Evolutionary conservation across 2,329 filamentous ascomycete species (phyloP).

Genomic region (Phialophora chinensis): DNA sequence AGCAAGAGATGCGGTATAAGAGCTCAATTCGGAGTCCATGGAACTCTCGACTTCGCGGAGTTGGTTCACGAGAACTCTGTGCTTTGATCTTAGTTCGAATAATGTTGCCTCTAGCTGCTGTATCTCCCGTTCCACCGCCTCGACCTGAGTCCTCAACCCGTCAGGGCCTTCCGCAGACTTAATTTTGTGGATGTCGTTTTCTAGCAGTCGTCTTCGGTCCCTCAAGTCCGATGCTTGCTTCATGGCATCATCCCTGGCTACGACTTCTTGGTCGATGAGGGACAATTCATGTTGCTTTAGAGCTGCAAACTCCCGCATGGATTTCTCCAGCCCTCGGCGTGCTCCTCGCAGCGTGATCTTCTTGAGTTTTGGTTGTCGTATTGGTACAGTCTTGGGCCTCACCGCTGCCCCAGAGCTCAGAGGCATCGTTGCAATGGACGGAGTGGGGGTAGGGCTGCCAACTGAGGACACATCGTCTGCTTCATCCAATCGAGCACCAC

Average conservation of each 20-base stretch:
- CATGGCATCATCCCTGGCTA: conserved; percentile 55
- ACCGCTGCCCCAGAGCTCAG: conserved; percentile 41
- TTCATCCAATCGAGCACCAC: conserved; percentile 50
- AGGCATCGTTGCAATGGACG: conserved; percentile 39
- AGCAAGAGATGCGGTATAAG: conserved; percentile 62
- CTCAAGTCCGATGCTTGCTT: conserved; percentile 59
- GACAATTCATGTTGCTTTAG: conserved; percentile 64
- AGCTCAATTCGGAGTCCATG: conserved; percentile 63
- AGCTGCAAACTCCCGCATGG: conserved; percentile 62
- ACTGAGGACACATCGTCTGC: conserved; percentile 54
- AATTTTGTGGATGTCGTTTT: conserved; percentile 57
- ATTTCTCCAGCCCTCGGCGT: conserved; percentile 61
- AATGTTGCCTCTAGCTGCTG: conserved; percentile 62
- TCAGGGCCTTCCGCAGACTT: conserved; percentile 54
- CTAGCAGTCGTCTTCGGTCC: conserved; percentile 56
- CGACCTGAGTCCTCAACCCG: conserved; percentile 58
- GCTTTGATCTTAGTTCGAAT: conserved; percentile 60
- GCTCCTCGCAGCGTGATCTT: conserved; percentile 61
- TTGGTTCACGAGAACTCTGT: conserved; percentile 59
- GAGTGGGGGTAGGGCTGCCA: conserved; percentile 55
- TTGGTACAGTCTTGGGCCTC: conserved; percentile 46
- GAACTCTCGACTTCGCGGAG: conserved; percentile 62
- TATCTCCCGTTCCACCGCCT: conserved; percentile 62
- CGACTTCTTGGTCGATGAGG: conserved; percentile 54
- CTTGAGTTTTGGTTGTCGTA: conserved; percentile 49